Base-by-base conservation (phyloP, 1,139 yeast species). In the Yamadazyma epiphylla region DNA sequence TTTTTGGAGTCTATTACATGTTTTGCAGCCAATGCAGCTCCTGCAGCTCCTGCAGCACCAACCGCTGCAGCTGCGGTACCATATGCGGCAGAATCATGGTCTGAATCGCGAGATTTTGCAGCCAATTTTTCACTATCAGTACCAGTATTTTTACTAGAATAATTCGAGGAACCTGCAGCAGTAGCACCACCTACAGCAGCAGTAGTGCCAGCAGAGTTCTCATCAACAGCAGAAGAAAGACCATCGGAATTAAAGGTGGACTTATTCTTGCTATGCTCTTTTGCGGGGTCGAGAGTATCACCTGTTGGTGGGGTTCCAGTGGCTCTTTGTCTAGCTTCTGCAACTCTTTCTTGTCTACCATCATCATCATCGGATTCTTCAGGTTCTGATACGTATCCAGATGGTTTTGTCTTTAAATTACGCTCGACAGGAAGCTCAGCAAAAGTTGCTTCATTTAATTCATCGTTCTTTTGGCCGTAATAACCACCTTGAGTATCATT, bases 401-500 rank as follows among this genome's bases (percentile, higher is more conserved):
- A 26, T 11, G 66, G 66, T 24, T 46, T 38, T 9, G 67, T 59
- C 39, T 58, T 59, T 45, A 59, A 53, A 28, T 58, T 31, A 17
- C 46, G 48, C 12, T 47, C 37, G 14, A 38, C 38, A 19, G 43
- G 43, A 28, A 55, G 44, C 23, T 47, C 37, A 13, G 59, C 63
- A 24, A 43, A 45, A 4, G 64, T 59, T 24, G 64, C 64, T 31
- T 56, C 63, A 5, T 39, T 28, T 24, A 37, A 33, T 14, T 37
- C 33, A 11, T 13, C 10, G 7, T 25, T 26, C 5, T 23, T 27
- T 25, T 31, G 22, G 23, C 51, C 48, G 34, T 55, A 54, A 25
- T 46, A 36, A 11, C 63, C 61, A 14, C 62, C 64, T 32, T 58
- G 64, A 22, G 67, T 58, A 38, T 60, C 67, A 38, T 42, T 53